phyloP scores from a whole-genome alignment of 305 asterid genomes.

The Solanum aculeatissimum region DNA sequence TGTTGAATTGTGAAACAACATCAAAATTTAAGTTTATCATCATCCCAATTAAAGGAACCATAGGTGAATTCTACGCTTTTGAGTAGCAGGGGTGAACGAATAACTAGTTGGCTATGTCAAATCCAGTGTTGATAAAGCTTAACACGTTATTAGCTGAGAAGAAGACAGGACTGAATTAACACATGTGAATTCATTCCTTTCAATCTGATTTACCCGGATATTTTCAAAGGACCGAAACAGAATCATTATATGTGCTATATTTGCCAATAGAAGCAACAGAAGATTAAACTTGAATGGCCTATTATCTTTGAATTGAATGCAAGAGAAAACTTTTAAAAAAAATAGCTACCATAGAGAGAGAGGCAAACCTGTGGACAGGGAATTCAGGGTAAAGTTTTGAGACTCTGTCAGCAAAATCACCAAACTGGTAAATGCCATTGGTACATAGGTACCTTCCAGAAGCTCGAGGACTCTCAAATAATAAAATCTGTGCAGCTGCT shows the following conservation, averaged over 20 bases:
- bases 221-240: neutral
- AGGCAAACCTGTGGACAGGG: slow-evolving; percentile 60
- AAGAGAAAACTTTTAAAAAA: neutral
- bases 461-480: slow-evolving; percentile 56
- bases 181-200: neutral
- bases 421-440: slow-evolving; percentile 69
- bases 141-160: neutral
- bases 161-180: neutral
- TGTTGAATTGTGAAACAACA: neutral
- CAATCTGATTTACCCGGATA: neutral
- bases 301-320: neutral
- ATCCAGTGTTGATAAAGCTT: neutral
- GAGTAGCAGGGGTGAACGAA: neutral
- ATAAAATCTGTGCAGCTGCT: slow-evolving; percentile 57
- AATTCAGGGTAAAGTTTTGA: slow-evolving; percentile 51
- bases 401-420: slow-evolving; percentile 58
- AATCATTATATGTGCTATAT: neutral
- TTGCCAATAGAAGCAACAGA: neutral
- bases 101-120: neutral
- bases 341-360: neutral
- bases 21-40: neutral
- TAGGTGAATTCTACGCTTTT: neutral
- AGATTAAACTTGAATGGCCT: neutral
- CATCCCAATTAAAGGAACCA: neutral
- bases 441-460: slow-evolving; percentile 84